These are phyloP conservation scores for Prunus armeniaca DNA, from an alignment of 306 rosid species.

Conservation along the genomic window DNA sequence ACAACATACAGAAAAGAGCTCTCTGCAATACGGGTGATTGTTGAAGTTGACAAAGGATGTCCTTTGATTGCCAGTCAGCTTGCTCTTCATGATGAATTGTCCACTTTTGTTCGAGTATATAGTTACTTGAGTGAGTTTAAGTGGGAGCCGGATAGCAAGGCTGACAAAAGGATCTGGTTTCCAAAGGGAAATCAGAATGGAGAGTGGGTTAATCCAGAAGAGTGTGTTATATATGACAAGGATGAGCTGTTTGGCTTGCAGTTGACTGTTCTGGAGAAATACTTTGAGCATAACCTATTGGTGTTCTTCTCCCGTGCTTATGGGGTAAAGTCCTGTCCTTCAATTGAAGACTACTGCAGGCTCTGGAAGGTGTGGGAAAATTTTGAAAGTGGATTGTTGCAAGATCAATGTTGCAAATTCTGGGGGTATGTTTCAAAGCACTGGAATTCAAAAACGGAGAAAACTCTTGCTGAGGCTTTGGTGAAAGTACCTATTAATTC, in stretches of 20 bases:
- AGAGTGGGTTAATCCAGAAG: slow-evolving; percentile 41
- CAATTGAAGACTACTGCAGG: slow-evolving; percentile 47
- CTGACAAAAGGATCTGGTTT: slow-evolving; percentile 52
- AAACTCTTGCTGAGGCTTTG: slow-evolving; percentile 33
- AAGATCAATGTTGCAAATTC: slow-evolving; percentile 53
- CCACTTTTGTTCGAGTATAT: slow-evolving; percentile 41
- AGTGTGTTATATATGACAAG: slow-evolving; percentile 51
- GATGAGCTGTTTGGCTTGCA: slow-evolving; percentile 51
- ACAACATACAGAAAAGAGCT: slow-evolving; percentile 46
- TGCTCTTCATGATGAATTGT: slow-evolving; percentile 20
- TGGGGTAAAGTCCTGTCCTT: slow-evolving; percentile 39
- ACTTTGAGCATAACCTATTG: slow-evolving; percentile 32
- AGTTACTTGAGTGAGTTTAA: slow-evolving; percentile 32
- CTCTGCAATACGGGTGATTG: slow-evolving; percentile 45
- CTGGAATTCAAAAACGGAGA: slow-evolving; percentile 20
- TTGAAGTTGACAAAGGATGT: slow-evolving; percentile 39
- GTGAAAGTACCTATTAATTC: slow-evolving; percentile 52
- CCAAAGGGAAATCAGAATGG: slow-evolving; percentile 35
- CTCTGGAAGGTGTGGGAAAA: slow-evolving; percentile 74
- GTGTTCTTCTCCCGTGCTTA: slow-evolving; percentile 44
- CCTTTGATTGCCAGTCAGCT: slow-evolving; percentile 47
- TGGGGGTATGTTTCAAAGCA: slow-evolving; percentile 52
- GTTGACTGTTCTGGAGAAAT: slow-evolving; percentile 37
- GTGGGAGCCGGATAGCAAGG: slow-evolving; percentile 49
- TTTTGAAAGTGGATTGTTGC: slow-evolving; percentile 30